Evolutionary conservation across 805 yeast species (phyloP).

Genomic region (Candida adriatica): DNA sequence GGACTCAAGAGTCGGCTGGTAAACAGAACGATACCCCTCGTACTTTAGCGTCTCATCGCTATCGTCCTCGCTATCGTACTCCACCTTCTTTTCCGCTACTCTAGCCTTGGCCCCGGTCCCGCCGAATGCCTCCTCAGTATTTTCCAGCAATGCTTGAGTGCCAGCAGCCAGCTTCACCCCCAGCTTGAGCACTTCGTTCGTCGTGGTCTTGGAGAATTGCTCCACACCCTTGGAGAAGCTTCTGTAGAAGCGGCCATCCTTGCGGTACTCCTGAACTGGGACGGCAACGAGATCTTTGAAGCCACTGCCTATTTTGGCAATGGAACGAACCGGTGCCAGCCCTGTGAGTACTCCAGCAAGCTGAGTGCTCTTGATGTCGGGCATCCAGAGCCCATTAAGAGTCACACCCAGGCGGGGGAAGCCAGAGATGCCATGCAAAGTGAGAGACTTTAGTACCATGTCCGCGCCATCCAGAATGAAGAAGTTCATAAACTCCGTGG

Average conservation of each 20-base stretch:
- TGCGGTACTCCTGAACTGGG: conserved; percentile 67
- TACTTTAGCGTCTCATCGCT: conserved; percentile 16
- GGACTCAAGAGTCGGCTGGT: conserved; percentile 24
- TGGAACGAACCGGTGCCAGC: conserved; percentile 69
- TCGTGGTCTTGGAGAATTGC: conserved; percentile 68
- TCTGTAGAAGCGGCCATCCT: conserved; percentile 62
- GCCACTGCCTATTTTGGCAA: conserved; percentile 74
- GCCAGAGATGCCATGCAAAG: conserved; percentile 73
- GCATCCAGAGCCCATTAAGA: conserved; percentile 75
- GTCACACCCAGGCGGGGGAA: conserved; percentile 48
- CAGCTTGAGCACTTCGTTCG: conserved; percentile 71
- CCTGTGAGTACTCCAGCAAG: conserved; percentile 79
- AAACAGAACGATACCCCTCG: conserved; percentile 18
- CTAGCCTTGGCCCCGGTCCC: conserved; percentile 60
- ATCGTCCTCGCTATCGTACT: conserved; percentile 19
- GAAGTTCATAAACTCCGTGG: conserved; percentile 81
- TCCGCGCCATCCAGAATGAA: conserved; percentile 84
- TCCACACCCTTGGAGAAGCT: conserved; percentile 71
- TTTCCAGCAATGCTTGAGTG: conserved; percentile 73
- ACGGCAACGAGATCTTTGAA: conserved; percentile 64
- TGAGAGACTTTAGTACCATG: conserved; percentile 53
- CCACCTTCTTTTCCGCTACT: conserved; percentile 10
- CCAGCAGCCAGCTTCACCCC: conserved; percentile 88
- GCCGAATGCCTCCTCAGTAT: conserved; percentile 71
- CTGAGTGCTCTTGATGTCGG: conserved; percentile 80